Percentiles rank a stretch among this genome's conserved stretches.
Conservation (phyloP, 164 flowering plant species). For the Malania oleifera region DNA sequence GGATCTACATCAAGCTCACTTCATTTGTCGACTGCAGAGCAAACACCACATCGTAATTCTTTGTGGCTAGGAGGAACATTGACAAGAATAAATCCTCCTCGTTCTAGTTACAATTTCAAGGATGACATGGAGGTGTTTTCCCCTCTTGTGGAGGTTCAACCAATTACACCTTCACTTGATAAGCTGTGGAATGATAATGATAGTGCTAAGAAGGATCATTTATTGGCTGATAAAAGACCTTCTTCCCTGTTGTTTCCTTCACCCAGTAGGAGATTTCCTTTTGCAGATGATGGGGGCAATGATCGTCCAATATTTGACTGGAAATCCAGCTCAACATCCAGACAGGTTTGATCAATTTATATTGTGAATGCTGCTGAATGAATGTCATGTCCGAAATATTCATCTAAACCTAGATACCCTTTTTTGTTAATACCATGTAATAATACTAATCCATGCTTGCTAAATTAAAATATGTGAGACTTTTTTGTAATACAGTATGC, state of each 20-base stretch:
- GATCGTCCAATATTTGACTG: constrained; percentile 72
- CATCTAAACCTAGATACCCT: too few relatives aligned
- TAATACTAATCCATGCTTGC: too few relatives aligned
- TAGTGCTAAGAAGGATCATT: constrained; percentile 51
- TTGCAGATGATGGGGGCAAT: constrained; percentile 46
- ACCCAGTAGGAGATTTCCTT: constrained; percentile 48
- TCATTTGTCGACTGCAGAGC: constrained; percentile 45
- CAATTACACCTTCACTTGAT: constrained; percentile 80
- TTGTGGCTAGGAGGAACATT: constrained; percentile 59
- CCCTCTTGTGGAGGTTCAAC: constrained; percentile 91
- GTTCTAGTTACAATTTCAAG: constrained; percentile 56
- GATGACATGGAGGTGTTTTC: constrained; percentile 99
- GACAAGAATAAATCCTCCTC: constrained; percentile 66
- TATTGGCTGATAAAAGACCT: constrained; percentile 45
- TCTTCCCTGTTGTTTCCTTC: constrained; percentile 52
- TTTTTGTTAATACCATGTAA: too few relatives aligned
- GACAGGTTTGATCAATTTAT: constrained; percentile 68
- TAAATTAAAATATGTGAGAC: too few relatives aligned
- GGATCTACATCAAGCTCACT: constrained; percentile 35
- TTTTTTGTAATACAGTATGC: too few relatives aligned
- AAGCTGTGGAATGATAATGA: constrained; percentile 62
- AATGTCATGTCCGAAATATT: too few relatives aligned
- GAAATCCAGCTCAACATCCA: constrained; percentile 58
- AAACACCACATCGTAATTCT: constrained; percentile 65
- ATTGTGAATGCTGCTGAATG: too few relatives aligned